A percentile compares a stretch with the other conserved stretches of the same genome.
These are phyloP conservation scores for Chiua virens DNA, from an alignment of 768 basidiomycete species.

Conservation along the genomic window DNA sequence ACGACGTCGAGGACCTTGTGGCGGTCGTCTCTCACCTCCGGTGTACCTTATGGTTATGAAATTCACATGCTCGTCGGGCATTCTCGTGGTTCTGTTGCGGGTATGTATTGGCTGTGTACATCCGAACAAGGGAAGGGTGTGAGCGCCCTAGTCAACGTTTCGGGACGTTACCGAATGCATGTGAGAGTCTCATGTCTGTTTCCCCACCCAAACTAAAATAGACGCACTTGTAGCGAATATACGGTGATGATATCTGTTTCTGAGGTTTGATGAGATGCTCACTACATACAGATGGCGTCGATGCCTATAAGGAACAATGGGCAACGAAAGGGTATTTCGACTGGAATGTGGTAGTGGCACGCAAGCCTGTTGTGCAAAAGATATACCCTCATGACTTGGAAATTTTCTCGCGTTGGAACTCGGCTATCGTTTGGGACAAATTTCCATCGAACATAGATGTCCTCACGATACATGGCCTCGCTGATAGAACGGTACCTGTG, in stretches of 20 bases:
- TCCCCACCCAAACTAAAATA: slow-evolving; percentile 3
- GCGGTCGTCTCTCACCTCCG: slow-evolving; percentile 65
- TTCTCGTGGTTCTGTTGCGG: slow-evolving; percentile 72
- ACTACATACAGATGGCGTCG: slow-evolving; percentile 18
- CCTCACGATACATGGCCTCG: slow-evolving; percentile 76
- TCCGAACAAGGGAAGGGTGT: slow-evolving; percentile 56
- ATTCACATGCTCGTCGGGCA: slow-evolving; percentile 74
- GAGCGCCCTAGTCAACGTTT: slow-evolving; percentile 67
- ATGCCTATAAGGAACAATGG: slow-evolving; percentile 50
- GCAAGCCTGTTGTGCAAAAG: slow-evolving; percentile 50
- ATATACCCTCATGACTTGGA: slow-evolving; percentile 62
- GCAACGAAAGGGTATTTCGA: slow-evolving; percentile 58
- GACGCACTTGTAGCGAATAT: slow-evolving; percentile 22
- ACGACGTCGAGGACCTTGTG: slow-evolving; percentile 66
- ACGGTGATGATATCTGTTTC: slow-evolving; percentile 17
- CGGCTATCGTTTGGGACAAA: slow-evolving; percentile 61
- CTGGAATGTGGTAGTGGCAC: slow-evolving; percentile 66
- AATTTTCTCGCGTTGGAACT: slow-evolving; percentile 63
- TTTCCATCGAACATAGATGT: slow-evolving; percentile 67
- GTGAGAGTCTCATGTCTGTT: slow-evolving; percentile 41
- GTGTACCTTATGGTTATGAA: slow-evolving; percentile 58
- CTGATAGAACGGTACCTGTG: slow-evolving; percentile 68
- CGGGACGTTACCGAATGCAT: slow-evolving; percentile 78
- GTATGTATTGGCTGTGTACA: slow-evolving; percentile 67
- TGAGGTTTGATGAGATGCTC: not conserved